Percentiles rank a stretch among this genome's conserved stretches.
Evolutionary conservation across 495 filamentous ascomycete genomes (phyloP).

Genomic region (Thermothielavioides terrestris): DNA sequence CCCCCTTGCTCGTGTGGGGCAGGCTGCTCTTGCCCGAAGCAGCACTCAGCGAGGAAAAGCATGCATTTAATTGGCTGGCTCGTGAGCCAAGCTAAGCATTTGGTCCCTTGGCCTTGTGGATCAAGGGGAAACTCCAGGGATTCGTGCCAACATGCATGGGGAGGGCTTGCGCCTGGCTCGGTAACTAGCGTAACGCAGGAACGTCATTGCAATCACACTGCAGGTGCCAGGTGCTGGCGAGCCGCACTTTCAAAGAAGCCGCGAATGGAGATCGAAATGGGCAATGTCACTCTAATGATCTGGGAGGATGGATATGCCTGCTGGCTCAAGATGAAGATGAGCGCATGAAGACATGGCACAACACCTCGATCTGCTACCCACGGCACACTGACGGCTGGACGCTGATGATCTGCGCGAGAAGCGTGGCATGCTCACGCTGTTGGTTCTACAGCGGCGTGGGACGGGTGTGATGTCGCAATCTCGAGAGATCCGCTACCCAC

Average conservation of each 20-base stretch:
- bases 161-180: constrained; percentile 15
- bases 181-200: constrained; percentile 6
- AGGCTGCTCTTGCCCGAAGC: constrained; percentile 20
- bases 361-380: no score
- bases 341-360: no score
- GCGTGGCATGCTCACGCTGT: background rate
- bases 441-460: background rate
- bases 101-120: constrained; percentile 15
- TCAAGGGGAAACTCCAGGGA: constrained; percentile 23
- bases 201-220: constrained; percentile 3
- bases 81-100: no score
- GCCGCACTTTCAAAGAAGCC: constrained; percentile 3
- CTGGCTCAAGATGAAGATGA: background rate
- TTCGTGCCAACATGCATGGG: constrained; percentile 1
- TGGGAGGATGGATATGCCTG: background rate
- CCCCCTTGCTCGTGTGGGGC: constrained; percentile 9
- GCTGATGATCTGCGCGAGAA: no score
- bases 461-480: constrained; percentile 2
- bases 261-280: background rate
- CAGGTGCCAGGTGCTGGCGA: background rate
- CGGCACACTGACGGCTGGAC: no score
- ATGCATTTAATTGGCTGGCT: constrained; percentile 14
- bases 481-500: background rate
- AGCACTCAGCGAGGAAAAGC: constrained; percentile 10
- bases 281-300: background rate